Evolutionary conservation across 1,284 basidiomycete genomes (phyloP).

Genomic region (Heterobasidion occidentale): DNA sequence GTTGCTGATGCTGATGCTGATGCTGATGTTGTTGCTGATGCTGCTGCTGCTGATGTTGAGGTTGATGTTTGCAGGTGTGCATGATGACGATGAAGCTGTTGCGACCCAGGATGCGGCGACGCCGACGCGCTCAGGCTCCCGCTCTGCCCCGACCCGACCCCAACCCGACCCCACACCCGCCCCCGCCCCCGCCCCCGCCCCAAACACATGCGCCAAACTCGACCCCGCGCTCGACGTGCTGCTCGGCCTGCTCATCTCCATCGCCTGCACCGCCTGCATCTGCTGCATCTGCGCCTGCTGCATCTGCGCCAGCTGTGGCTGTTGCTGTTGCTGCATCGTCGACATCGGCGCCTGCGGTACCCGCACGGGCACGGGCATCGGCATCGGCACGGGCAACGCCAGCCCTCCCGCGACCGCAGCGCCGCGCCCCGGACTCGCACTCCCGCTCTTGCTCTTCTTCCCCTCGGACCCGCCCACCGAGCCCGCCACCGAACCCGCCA

Average conservation of each 20-base stretch:
- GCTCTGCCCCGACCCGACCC: not conserved
- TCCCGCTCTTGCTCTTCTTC: slow-evolving; percentile 15
- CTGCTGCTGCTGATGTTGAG: too few species aligned
- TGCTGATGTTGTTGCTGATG: not conserved
- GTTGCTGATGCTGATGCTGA: not conserved
- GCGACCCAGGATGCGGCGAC: not conserved
- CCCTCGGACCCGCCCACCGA: slow-evolving; percentile 3
- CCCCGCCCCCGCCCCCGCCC: not conserved
- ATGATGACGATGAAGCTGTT: too few species aligned
- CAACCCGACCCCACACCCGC: not conserved
- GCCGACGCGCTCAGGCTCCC: not conserved
- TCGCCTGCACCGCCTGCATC: not conserved
- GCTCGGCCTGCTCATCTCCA: not conserved
- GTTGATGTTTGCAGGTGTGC: not conserved
- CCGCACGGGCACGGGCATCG: not conserved
- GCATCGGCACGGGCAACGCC: not conserved
- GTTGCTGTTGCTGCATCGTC: too few species aligned
- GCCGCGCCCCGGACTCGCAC: slow-evolving; percentile 13
- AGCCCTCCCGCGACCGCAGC: too few species aligned
- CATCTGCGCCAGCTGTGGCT: not conserved
- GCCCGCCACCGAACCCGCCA: too few species aligned
- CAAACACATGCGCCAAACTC: slow-evolving; percentile 4
- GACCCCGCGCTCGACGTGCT: not conserved
- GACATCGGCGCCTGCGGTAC: too few species aligned
- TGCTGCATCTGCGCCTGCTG: too few species aligned